phyloP scores from a whole-genome alignment of 2,329 filamentous ascomycete genomes.

The Endocalyx cinctus region DNA sequence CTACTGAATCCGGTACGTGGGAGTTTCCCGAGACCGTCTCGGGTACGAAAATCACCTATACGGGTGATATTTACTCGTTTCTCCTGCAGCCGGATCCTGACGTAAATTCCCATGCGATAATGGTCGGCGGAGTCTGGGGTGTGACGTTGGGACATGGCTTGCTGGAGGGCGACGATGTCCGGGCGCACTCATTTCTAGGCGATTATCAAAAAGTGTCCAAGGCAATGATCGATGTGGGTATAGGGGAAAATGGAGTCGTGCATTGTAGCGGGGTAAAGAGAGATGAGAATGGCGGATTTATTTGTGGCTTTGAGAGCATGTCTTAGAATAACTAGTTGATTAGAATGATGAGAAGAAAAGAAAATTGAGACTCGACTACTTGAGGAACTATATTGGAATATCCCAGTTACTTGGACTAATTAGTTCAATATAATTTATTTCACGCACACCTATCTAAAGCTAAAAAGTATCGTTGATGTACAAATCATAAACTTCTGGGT shows the following conservation, averaged over 20 bases:
- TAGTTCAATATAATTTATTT: too few relatives aligned
- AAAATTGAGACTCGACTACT: too few relatives aligned
- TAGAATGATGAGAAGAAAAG: too few relatives aligned
- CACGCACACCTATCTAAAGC: too few relatives aligned
- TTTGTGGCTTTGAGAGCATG: constrained; percentile 7
- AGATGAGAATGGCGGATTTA: constrained; percentile 1
- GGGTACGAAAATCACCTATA: constrained; percentile 33
- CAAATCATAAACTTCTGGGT: constrained; percentile 41
- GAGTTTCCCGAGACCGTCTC: constrained; percentile 40
- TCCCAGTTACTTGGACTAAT: too few relatives aligned
- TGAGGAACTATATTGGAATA: too few relatives aligned
- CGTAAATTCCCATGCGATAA: constrained; percentile 45
- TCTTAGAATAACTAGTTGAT: too few relatives aligned
- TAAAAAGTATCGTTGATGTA: constrained; percentile 37
- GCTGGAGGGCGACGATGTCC: constrained; percentile 32
- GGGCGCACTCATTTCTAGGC: constrained; percentile 53
- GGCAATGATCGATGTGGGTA: constrained; percentile 32
- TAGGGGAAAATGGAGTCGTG: constrained; percentile 33
- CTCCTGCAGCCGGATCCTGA: constrained; percentile 44
- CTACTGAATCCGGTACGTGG: constrained; percentile 35
- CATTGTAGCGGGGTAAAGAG: constrained; percentile 11
- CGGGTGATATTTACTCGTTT: constrained; percentile 52
- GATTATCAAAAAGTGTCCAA: constrained; percentile 40
- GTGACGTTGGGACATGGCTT: constrained; percentile 58
- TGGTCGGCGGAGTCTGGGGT: constrained; percentile 43